Percentiles rank a stretch among this genome's conserved stretches.
These are phyloP conservation scores for Endocladia muricata DNA, from an alignment of 31 red algal species.

Conservation along the genomic window DNA sequence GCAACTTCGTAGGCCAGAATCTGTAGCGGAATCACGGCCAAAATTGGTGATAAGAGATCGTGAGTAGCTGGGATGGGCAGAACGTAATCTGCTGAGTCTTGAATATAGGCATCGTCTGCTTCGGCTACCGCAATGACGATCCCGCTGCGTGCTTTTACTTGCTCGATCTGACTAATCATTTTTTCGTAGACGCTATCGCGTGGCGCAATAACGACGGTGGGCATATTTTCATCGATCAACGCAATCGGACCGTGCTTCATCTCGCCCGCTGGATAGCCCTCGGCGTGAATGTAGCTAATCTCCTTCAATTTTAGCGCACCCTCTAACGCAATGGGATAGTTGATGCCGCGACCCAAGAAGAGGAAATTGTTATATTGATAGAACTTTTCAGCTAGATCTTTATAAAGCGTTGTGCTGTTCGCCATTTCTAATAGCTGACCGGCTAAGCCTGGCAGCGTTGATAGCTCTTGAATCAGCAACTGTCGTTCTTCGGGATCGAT, in stretches of 20 bases:
- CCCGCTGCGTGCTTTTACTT: background rate
- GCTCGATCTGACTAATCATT: background rate
- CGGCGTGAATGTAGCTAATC: conserved; percentile 28
- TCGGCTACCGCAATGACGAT: background rate
- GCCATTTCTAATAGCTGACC: background rate
- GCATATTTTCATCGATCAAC: conserved; percentile 16
- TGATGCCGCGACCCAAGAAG: conserved; percentile 6
- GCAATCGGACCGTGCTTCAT: conserved; percentile 36
- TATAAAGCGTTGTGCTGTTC: background rate
- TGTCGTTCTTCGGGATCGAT: background rate
- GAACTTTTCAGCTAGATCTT: background rate
- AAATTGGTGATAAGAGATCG: background rate
- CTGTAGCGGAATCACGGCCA: background rate
- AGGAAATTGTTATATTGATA: background rate
- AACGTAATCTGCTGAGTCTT: background rate
- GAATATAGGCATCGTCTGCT: background rate
- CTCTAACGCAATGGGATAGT: conserved; percentile 23
- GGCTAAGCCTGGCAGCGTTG: background rate
- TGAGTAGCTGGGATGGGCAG: background rate
- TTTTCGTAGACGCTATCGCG: background rate
- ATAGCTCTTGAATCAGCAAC: background rate
- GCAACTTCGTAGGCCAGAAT: conserved; percentile 4
- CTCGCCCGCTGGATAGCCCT: conserved; percentile 33
- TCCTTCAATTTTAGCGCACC: conserved; percentile 40
- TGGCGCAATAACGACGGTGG: background rate